Conservation (phyloP, 768 basidiomycete genomes). For the Antrodiella citrinella region DNA sequence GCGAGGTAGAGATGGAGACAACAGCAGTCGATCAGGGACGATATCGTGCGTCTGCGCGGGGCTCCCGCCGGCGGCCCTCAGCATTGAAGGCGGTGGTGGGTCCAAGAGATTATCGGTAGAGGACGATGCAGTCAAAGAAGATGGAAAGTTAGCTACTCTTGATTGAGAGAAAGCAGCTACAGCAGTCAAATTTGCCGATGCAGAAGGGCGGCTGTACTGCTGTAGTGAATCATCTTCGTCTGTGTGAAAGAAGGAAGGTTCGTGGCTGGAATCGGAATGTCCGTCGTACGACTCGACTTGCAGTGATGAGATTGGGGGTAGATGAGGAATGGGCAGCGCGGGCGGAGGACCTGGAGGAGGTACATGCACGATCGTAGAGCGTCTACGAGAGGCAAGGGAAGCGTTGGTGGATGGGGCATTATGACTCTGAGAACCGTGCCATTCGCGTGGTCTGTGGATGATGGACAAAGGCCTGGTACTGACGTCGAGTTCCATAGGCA, state of each 20-base stretch:
- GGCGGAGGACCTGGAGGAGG: constrained; percentile 69
- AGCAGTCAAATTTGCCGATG: constrained; percentile 45
- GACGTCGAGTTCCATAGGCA: constrained; percentile 18
- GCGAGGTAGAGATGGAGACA: constrained; percentile 32
- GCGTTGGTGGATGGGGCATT: constrained; percentile 23
- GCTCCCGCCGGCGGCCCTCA: constrained; percentile 22
- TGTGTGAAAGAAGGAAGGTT: constrained; percentile 12
- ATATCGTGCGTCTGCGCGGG: constrained; percentile 29
- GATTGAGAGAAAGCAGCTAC: constrained; percentile 57
- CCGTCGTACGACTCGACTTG: constrained; percentile 23
- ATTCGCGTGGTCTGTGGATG: constrained; percentile 12
- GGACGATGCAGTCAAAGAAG: constrained; percentile 23
- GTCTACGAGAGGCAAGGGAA: constrained; percentile 44
- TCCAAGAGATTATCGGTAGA: constrained; percentile 47
- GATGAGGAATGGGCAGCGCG: constrained; percentile 62
- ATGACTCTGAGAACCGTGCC: constrained; percentile 4
- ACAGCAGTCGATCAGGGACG: constrained; percentile 33
- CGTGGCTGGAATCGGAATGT: constrained; percentile 9
- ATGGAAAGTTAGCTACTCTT: constrained; percentile 25
- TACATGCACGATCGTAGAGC: constrained; percentile 56
- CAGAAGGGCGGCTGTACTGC: constrained; percentile 26
- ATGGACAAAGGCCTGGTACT: constrained; percentile 18
- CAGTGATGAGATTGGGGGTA: constrained; percentile 35
- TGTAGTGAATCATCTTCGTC: constrained; percentile 14
- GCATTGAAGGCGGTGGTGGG: constrained; percentile 46